Evolutionary conservation across 176 grass and related monocot species (phyloP).

Genomic region (Themeda triandra): DNA sequence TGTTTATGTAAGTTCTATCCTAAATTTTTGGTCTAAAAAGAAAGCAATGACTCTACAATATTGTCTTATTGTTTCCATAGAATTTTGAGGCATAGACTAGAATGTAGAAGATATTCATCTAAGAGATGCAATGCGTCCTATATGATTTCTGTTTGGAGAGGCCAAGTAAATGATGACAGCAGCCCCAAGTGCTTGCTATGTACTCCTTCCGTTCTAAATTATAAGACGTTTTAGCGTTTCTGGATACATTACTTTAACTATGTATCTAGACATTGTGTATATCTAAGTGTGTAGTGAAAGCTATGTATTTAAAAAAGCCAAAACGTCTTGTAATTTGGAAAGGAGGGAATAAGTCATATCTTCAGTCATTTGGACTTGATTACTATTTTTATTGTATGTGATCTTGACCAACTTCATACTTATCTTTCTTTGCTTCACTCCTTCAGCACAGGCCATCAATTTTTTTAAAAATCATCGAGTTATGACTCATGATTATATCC

Average conservation of each 20-base stretch:
- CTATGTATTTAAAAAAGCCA: too few relatives aligned
- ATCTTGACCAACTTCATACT: not conserved
- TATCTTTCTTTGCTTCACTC: not conserved
- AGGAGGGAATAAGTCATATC: not conserved
- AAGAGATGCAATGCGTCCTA: not conserved
- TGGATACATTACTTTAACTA: too few relatives aligned
- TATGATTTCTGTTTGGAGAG: slow-evolving; percentile 1
- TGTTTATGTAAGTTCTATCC: not conserved
- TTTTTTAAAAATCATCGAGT: not conserved
- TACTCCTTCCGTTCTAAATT: not conserved
- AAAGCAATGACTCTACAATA: not conserved
- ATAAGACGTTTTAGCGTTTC: too few relatives aligned
- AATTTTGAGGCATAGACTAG: not conserved
- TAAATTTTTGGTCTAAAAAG: not conserved
- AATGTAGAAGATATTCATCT: not conserved
- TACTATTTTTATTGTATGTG: not conserved
- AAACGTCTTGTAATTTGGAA: too few relatives aligned
- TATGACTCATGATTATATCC: not conserved
- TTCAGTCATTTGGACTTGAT: not conserved
- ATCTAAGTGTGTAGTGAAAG: too few relatives aligned
- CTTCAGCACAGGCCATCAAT: not conserved
- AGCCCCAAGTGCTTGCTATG: not conserved
- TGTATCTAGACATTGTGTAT: too few relatives aligned
- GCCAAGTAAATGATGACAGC: not conserved
- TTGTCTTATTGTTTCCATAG: not conserved